A percentile compares a stretch with the other conserved stretches of the same genome.
Evolutionary conservation across 177 flowering plant genomes (phyloP).

Genomic region (Tripterygium wilfordii): DNA sequence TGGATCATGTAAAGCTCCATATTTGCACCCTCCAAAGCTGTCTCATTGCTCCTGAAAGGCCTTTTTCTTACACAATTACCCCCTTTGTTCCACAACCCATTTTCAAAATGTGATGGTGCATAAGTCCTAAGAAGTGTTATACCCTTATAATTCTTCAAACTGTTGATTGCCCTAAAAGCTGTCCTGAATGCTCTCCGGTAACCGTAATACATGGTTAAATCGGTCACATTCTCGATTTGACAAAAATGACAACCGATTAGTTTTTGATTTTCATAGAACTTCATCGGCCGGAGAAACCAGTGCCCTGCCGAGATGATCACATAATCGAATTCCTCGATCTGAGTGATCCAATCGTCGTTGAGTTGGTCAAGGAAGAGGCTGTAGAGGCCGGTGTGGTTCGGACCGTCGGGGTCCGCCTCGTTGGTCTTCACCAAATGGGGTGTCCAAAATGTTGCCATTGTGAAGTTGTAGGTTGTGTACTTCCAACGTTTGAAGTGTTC

Average conservation of each 20-base stretch:
- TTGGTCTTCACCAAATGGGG: constrained; percentile 28
- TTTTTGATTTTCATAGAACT: constrained; percentile 27
- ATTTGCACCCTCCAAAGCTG: constrained; percentile 11
- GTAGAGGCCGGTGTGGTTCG: background rate
- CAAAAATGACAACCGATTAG: constrained; percentile 54
- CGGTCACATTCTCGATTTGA: constrained; percentile 26
- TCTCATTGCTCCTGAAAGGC: constrained; percentile 34
- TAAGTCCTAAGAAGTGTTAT: constrained; percentile 46
- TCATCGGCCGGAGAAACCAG: constrained; percentile 4
- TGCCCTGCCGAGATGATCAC: constrained; percentile 13
- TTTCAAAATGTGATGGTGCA: constrained; percentile 49
- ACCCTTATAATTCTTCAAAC: constrained; percentile 35
- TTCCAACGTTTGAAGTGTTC: constrained; percentile 19
- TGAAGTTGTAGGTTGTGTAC: constrained; percentile 24
- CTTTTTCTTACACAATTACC: constrained; percentile 45
- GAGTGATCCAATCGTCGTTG: constrained; percentile 17
- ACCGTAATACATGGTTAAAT: constrained; percentile 26
- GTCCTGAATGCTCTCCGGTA: constrained; percentile 59
- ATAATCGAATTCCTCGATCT: constrained; percentile 4
- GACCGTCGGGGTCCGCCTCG: constrained; percentile 18
- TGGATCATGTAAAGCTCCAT: constrained; percentile 30
- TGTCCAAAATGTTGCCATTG: constrained; percentile 26
- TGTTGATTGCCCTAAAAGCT: constrained; percentile 34
- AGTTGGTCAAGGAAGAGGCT: constrained; percentile 30
- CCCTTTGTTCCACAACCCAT: constrained; percentile 46